Base-by-base conservation (phyloP, 441 rosid species). In the Erodium texanum region DNA sequence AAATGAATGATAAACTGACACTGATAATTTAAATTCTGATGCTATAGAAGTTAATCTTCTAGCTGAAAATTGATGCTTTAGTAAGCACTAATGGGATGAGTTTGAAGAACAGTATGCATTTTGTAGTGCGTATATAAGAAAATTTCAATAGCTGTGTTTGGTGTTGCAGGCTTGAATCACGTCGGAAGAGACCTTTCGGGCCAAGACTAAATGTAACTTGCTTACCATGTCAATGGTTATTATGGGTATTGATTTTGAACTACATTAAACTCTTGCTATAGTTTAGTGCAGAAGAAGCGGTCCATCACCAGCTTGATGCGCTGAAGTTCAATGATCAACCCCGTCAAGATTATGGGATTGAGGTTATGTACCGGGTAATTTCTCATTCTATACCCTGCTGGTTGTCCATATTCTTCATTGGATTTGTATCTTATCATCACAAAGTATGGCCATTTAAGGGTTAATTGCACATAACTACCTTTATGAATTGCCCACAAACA, bases 271-370 rank as follows among this genome's bases (percentile, higher is more conserved):
- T 76, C 48, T 68, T 69, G 36, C 64, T 78, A 75, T 87, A 93
- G 98, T 93, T 88, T 81, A 82, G 86, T 82, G 97, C 91, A 70
- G 96, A 87, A 79, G 96, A 90, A 62, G 91, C 96, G 70, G 92
- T 93, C 68, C 71, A 75, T 41, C 70, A 78, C 76, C 98, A 90
- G 84, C 97, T 90, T 73, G 92, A 90, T 84, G 92, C 97, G 9
- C 74, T 90, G 77, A 93, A 93, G 74, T 86, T 81, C 80, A 93
- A 92, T 68, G 93, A 89, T 38, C 92, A 90, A 76, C 98, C 91
- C 43, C 97, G 91, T 41, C 83, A 74, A 68, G 98, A 93, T 76
- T 89, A 93, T 74, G 97, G 98, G 34, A 81, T 90, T 0, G 96
- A 93, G 78, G 98, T 93, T 67, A 79, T 90, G 97, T 93, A 90